Evolutionary conservation across 352 stramenopile genomes (phyloP).

Genomic region (Pythium phragmiticola): DNA sequence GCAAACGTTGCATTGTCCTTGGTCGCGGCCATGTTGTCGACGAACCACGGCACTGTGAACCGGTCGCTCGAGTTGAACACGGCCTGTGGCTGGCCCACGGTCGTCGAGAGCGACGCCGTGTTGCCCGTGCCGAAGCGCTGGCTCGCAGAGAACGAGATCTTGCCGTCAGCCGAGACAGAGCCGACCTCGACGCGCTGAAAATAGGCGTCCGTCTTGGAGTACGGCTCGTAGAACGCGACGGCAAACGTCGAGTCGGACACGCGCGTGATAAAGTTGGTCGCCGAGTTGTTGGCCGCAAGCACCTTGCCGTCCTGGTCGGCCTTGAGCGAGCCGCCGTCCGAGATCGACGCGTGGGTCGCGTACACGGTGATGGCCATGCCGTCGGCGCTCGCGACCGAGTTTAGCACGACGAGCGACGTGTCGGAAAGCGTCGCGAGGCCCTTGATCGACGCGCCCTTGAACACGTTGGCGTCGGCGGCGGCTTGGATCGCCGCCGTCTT

Average conservation of each 20-base stretch:
- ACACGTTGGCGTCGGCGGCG: conserved; percentile 44
- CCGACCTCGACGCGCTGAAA: conserved; percentile 65
- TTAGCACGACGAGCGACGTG: conserved; percentile 46
- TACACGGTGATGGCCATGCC: conserved; percentile 40
- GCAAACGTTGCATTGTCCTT: conserved; percentile 48
- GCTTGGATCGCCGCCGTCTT: conserved; percentile 54
- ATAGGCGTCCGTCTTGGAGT: conserved; percentile 38
- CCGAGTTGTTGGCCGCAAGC: conserved; percentile 54
- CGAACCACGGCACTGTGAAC: conserved; percentile 72
- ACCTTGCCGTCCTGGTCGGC: conserved; percentile 45
- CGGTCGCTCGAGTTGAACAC: conserved; percentile 63
- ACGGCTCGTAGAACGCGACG: conserved; percentile 68
- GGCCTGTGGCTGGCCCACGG: conserved; percentile 54
- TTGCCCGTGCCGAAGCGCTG: conserved; percentile 51
- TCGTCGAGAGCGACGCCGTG: conserved; percentile 40
- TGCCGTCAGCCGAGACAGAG: conserved; percentile 34
- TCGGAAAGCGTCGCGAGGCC: conserved; percentile 64
- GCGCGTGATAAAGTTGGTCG: conserved; percentile 64
- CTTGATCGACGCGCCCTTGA: conserved; percentile 56
- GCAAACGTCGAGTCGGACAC: conserved; percentile 67
- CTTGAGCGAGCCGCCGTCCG: conserved; percentile 32
- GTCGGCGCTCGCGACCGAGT: conserved; percentile 44
- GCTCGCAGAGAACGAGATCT: conserved; percentile 56
- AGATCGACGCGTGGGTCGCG: conserved; percentile 52
- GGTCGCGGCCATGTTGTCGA: conserved; percentile 40